A percentile compares a stretch with the other conserved stretches of the same genome.
Conservation (phyloP, 106 monocot species). For the Dendrobium huoshanense region DNA sequence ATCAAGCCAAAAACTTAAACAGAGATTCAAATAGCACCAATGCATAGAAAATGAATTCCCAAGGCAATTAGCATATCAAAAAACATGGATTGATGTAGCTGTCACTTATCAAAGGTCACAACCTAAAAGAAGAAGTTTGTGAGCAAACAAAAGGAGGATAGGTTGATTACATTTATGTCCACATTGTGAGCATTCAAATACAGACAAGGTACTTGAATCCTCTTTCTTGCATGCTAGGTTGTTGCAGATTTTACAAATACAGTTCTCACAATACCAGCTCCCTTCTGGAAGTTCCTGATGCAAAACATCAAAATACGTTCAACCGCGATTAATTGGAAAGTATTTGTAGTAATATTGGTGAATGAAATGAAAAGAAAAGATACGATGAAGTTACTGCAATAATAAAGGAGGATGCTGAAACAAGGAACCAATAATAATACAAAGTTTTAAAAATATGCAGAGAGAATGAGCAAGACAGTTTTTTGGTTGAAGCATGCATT, state of each 20-base stretch:
- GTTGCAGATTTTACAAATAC: constrained; percentile 63
- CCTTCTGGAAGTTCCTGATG: constrained; percentile 84
- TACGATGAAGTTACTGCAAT: background rate
- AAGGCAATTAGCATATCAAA: background rate
- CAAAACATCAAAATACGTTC: constrained; percentile 1
- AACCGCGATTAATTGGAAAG: background rate
- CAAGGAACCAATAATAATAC: background rate
- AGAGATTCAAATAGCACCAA: background rate
- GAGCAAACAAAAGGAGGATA: constrained; percentile 3
- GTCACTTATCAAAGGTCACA: background rate
- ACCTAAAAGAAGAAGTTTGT: background rate
- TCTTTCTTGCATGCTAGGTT: constrained; percentile 30
- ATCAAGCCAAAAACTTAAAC: background rate
- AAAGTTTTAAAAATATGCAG: background rate
- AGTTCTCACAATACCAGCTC: constrained; percentile 83
- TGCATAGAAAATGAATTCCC: background rate
- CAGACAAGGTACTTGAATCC: constrained; percentile 21
- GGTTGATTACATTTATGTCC: constrained; percentile 61
- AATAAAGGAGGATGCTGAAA: background rate
- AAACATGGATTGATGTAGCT: background rate
- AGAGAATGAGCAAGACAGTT: background rate
- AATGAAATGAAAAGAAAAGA: background rate
- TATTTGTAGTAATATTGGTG: background rate
- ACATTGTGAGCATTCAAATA: constrained; percentile 76
- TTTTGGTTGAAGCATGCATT: background rate